Evolutionary conservation across 2,329 filamentous ascomycete species (phyloP), one percentile per base, ranked within the genome.

Genomic region (Fusarium gaditjirri): DNA sequence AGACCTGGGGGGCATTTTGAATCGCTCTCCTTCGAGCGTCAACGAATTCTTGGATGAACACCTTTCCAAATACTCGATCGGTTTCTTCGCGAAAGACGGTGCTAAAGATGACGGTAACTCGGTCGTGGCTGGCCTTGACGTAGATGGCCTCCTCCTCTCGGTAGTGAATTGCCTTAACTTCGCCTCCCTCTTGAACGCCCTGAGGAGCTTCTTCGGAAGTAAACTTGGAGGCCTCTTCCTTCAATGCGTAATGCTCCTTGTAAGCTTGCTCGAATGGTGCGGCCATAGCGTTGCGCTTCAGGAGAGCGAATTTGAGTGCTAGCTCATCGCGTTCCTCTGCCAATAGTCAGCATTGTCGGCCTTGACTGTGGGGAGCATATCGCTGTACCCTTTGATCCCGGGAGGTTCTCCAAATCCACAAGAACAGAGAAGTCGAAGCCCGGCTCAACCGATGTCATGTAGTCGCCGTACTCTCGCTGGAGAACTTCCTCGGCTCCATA

Each of bases 231-330:
- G 96, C 95, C 78, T 95, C 94, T 79, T 97, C 94, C 76, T 92
- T 91, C 71, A 99, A 84, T 72, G 91, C 88, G 79, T 95, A 93
- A 83, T 98, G 94, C 82, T 98, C 94, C 78, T 97, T 90, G 81
- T 98, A 99, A 27, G 97, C 96, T 80, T 95, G 93, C 85, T 99
- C 96, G 82, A 99, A 99, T 2, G 97, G 96, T 54, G 96, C 95
- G 70, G 96, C 97, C 96, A 99, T 98, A 75, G 94, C 94, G 82
- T 99, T 98, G 79, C 97, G 94, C 88, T 98, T 99, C 78, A 99
- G 84, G 73, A 99, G 87, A 67, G 95, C 93, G 78, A 98, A 92
- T 79, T 95, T 92, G 82, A 90, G 90, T 76, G 98, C 91, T 70
- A 99, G 86, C 70, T 94, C 95, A 78, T 97, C 94, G 75, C 92